A percentile compares a stretch with the other conserved stretches of the same genome.
Conservation (phyloP, 2,329 filamentous ascomycete species). For the Colletotrichum tanaceti region DNA sequence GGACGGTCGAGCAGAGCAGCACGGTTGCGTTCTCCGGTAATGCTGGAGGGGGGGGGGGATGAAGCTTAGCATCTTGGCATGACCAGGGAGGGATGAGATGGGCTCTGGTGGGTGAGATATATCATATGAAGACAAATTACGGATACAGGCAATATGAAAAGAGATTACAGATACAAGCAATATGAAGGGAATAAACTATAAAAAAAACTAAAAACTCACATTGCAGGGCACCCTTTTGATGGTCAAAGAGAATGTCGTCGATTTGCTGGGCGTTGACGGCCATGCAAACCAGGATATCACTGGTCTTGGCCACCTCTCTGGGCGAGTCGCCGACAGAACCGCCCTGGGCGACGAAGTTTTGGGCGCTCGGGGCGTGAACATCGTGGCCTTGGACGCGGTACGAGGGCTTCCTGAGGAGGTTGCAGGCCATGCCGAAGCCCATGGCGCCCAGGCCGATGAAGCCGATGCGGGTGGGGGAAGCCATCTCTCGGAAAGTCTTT, state of each 20-base stretch:
- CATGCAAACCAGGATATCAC: constrained; percentile 51
- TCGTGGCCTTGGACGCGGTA: constrained; percentile 51
- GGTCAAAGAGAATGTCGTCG: constrained; percentile 48
- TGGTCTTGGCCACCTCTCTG: constrained; percentile 45
- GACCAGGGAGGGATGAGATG: neutral
- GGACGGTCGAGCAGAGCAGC: constrained; percentile 52
- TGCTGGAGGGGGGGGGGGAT: constrained; percentile 23
- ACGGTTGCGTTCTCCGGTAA: constrained; percentile 37
- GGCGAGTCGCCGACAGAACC: constrained; percentile 43
- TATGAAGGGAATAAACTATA: no score
- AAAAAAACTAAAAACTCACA: no score
- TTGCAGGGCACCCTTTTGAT: constrained; percentile 44
- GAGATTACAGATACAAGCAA: no score
- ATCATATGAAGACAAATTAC: no score
- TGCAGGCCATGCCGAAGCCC: constrained; percentile 53
- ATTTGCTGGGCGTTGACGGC: constrained; percentile 51
- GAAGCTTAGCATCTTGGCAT: neutral
- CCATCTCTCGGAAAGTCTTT: constrained; percentile 28
- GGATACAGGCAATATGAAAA: no score
- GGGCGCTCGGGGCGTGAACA: constrained; percentile 45
- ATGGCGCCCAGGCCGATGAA: constrained; percentile 54
- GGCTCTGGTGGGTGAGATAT: no score
- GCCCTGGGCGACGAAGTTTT: constrained; percentile 46
- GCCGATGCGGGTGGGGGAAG: constrained; percentile 44
- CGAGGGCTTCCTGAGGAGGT: constrained; percentile 46